phyloP scores from a whole-genome alignment of 257 asterid species.

The Solanum tacnaense region DNA sequence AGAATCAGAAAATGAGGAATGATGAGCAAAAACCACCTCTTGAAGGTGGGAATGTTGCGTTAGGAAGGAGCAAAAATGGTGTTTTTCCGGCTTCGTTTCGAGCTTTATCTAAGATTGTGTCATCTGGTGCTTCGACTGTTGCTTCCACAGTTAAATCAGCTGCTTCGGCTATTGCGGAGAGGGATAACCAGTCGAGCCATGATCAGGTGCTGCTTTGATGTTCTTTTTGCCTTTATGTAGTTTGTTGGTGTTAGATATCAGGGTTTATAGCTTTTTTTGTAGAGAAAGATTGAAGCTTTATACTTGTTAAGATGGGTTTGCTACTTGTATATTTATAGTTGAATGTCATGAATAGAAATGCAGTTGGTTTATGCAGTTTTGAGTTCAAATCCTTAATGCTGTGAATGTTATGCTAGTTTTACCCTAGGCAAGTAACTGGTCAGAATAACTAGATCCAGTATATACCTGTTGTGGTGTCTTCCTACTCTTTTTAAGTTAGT shows the following conservation, averaged over 20 bases:
- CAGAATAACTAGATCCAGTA: background rate
- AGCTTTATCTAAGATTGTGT: conserved; percentile 68
- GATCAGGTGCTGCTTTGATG: conserved; percentile 43
- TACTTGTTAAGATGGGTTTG: background rate
- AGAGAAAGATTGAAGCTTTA: conserved; percentile 3
- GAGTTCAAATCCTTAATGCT: background rate
- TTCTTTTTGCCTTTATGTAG: background rate
- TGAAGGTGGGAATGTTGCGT: conserved; percentile 15
- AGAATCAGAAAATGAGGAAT: conserved; percentile 47
- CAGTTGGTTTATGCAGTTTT: background rate
- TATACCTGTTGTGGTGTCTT: background rate
- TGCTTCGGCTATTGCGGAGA: conserved; percentile 76
- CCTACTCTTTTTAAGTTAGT: background rate
- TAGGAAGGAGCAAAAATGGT: conserved; percentile 34
- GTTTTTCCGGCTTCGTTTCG: conserved; percentile 56
- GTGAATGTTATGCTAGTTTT: background rate
- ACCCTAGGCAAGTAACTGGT: background rate
- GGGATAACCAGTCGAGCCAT: conserved; percentile 52
- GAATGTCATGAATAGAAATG: background rate
- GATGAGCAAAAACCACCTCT: conserved; percentile 36
- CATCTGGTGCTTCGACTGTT: conserved; percentile 74
- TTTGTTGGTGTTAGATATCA: background rate
- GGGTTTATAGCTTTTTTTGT: background rate
- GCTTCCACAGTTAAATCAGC: conserved; percentile 87
- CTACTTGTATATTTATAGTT: background rate